Percentiles rank a stretch among this genome's conserved stretches.
Evolutionary conservation across 2,329 filamentous ascomycete species (phyloP).

Genomic region (Alternaria panax): DNA sequence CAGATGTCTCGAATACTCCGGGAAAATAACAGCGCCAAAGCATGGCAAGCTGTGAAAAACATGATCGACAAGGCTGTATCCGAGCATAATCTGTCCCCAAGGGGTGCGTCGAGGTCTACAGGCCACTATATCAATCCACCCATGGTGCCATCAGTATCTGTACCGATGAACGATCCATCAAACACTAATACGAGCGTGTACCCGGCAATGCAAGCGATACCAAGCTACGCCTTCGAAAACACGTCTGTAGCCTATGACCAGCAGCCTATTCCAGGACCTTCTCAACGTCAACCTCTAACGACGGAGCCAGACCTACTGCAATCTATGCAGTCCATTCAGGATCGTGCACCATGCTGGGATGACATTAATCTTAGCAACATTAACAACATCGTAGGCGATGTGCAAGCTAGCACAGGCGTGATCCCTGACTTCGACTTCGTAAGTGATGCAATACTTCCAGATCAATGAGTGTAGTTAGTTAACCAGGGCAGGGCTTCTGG

Average conservation of each 20-base stretch:
- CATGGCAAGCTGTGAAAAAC: constrained; percentile 47
- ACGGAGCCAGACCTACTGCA: constrained; percentile 15
- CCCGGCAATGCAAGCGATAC: constrained; percentile 22
- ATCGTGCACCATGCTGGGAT: constrained; percentile 37
- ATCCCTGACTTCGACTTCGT: constrained; percentile 50
- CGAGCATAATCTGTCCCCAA: constrained; percentile 31
- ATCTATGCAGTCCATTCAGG: constrained; percentile 21
- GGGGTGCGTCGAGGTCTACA: constrained; percentile 24
- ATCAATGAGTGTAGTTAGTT: constrained; percentile 5
- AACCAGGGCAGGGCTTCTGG: constrained; percentile 44
- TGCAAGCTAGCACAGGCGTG: constrained; percentile 32
- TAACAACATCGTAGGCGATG: constrained; percentile 42
- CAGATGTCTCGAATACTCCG: constrained; percentile 42
- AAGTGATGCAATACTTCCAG: constrained; percentile 14
- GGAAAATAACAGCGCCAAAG: constrained; percentile 46
- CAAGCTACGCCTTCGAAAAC: constrained; percentile 23
- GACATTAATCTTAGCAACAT: constrained; percentile 46
- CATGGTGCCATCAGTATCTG: constrained; percentile 5
- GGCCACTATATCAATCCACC: constrained; percentile 25
- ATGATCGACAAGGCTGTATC: constrained; percentile 50
- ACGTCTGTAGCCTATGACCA: constrained; percentile 14
- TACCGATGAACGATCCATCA: constrained; percentile 16
- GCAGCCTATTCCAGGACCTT: constrained; percentile 5
- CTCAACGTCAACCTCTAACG: constrained; percentile 13
- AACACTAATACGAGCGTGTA: constrained; percentile 25